phyloP scores from a whole-genome alignment of 129 eudicot genomes.

The Chrysanthemum lavandulifolium region DNA sequence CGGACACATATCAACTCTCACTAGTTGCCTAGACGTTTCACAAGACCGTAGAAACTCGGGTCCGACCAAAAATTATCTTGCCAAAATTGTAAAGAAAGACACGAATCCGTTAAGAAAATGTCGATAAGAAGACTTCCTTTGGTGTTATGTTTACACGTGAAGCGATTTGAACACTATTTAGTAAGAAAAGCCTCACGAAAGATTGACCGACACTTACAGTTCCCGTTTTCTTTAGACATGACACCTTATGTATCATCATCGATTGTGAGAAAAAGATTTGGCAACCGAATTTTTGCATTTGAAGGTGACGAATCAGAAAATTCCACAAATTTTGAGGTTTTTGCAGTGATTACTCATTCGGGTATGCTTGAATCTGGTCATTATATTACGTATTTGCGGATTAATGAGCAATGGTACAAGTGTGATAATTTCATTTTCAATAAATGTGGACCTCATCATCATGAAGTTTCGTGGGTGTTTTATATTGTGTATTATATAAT shows the following conservation, averaged over 20 bases:
- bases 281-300: conserved; percentile 59
- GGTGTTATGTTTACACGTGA: conserved; percentile 63
- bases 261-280: conserved; percentile 54
- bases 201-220: conserved; percentile 64
- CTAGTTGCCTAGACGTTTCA: conserved; percentile 65
- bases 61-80: conserved; percentile 65
- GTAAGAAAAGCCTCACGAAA: conserved; percentile 56
- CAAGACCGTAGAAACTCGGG: conserved; percentile 67
- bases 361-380: conserved; percentile 85
- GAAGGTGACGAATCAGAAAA: conserved; percentile 62
- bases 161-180: conserved; percentile 65
- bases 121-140: conserved; percentile 57
- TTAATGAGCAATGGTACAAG: conserved; percentile 68
- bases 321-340: conserved; percentile 60
- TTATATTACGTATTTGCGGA: conserved; percentile 56
- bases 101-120: conserved; percentile 65
- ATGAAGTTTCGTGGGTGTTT: no score
- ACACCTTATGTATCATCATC: conserved; percentile 65
- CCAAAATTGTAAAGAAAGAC: conserved; percentile 54
- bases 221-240: conserved; percentile 78
- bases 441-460: no score
- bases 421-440: conserved; percentile 33
- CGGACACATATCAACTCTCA: conserved; percentile 37
- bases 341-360: conserved; percentile 73
- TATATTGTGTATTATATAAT: no score